Base-by-base conservation (phyloP, 1,139 yeast species). In the Debaryomyces sp. region DNA sequence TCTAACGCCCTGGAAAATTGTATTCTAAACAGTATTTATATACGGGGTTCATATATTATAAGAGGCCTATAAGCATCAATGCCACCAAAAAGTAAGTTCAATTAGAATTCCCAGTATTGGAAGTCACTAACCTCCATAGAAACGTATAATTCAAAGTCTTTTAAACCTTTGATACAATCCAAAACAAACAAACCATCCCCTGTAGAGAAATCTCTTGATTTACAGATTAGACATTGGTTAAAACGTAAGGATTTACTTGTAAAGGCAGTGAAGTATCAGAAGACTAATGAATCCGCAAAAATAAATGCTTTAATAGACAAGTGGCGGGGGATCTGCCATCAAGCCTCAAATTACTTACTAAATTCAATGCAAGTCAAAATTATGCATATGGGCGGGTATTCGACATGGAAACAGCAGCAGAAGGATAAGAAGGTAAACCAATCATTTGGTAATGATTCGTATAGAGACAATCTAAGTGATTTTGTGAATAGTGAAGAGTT, bases 311-410 rank as follows among this genome's bases (percentile, higher is more conserved):
- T 58, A 44, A 54, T 52, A 6, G 29, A 26, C 5, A 55, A 59
- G 42, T 58, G 60, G 59, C 47, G 50, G 23, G 43, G 36, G 9
- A 46, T 48, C 13, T 53, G 57, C 22, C 54, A 54, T 22, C 48
- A 50, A 51, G 59, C 62, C 4, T 58, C 60, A 5, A 59, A 46
- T 40, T 57, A 57, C 29, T 44, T 59, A 15, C 47, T 43, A 22
- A 57, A 55, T 43, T 52, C 57, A 26, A 51, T 51, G 41, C 49
- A 52, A 32, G 18, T 54, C 18, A 56, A 53, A 36, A 50, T 58
- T 34, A 46, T 49, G 26, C 43, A 46, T 33, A 39, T 49, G 40
- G 62, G 61, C 12, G 62, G 61, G 1, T 35, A 37, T 24, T 33
- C 24, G 6, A 41, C 15, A 12, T 50, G 54, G 47, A 48, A 48